Base-by-base conservation (phyloP, 192 early-diverging fungal genomes). In the Podila horticola region DNA sequence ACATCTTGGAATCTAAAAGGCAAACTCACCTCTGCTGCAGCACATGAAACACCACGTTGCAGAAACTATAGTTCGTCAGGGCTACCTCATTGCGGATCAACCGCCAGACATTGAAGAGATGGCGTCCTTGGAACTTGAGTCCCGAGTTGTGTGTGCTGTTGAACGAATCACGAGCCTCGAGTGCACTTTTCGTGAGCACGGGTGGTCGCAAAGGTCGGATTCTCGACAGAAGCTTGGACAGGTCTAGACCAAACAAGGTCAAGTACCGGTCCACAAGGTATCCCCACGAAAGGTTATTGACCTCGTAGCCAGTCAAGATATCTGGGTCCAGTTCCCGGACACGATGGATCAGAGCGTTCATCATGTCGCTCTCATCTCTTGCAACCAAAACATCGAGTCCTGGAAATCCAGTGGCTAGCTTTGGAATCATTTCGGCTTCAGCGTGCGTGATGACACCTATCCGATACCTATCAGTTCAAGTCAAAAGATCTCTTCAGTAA, bases 41-140 rank as follows among this genome's bases (percentile, higher is more conserved):
- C 13, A 95, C 76, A 55, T 96, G 88, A 67, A 86, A 91, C 0
- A 86, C 92, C 5, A 91, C 75, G 38, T 90, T 95, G 71, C 96
- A 93, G 29, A 95, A 88, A 1, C 93, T 87, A 74, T 97, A 98
- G 24, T 88, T 91, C 10, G 90, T 93, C 29, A 97, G 82, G 20
- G 83, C 90, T 13, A 97, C 72, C 72, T 97, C 94, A 31, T 83
- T 70, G n/a, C 90, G 83, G 86, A 98, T 91, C 36, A 97, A 70
- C 36, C 95, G 76, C 97, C 97, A 98, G 26, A 96, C 84, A 82
- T 97, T 97, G 15, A 98, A 79, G 59, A 96, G 87, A 71, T 95
- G 93, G 4, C 96, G 88, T 20, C 96, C 96, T 33, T 75, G 64
- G 8, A 93, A 67, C 33, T 85, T 85, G n/a, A 96, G 74, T 0